Evolutionary conservation across 78 protist species (phyloP), one percentile per base, ranked within the genome.

Genomic region (Dictyostelium firmibasis): DNA sequence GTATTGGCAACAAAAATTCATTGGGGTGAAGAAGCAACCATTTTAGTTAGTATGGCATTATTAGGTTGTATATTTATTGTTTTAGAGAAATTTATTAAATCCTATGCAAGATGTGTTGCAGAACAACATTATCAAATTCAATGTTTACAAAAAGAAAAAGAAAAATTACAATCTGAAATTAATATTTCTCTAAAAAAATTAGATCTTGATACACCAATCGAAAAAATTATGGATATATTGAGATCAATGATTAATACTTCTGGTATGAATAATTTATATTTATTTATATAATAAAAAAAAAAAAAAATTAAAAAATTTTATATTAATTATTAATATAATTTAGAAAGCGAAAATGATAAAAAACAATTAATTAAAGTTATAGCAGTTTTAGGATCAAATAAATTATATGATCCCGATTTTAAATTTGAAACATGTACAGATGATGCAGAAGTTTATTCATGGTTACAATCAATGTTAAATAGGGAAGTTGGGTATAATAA

Each of bases 161-260:
- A 87, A 35, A 62, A 87, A 43, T 27, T 87, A 36, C 33, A 87
- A 82, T 23, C 31, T 38, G 93, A 87, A 82, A 77, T 41, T 23
- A 13, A 25, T 16, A 87, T 72, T 25, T 41, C 43, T n/a, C 8
- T 35, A 43, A 75, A 77, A 38, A 82, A 67, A 35, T 25, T 87
- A 29, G 93, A 87, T 57, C 41, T 87, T 44, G 93, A 57, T 57
- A 75, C 84, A 27, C 93, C 93, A 44, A 44, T 87, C 25, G 84
- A 87, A 31, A 87, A 75, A 67, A 44, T 77, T 36, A 87, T 87
- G 82, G 43, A 41, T 35, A 82, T 87, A 14, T 43, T 87, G 6
- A 70, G 84, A 50, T 35, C 25, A 27, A 33, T 87, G 75, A 36
- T 82, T 9, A 87, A 87, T 36, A 41, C 33, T 5, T 29, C 53